Evolutionary conservation across 352 stramenopile species (phyloP).

Genomic region (Pythium aquatile): DNA sequence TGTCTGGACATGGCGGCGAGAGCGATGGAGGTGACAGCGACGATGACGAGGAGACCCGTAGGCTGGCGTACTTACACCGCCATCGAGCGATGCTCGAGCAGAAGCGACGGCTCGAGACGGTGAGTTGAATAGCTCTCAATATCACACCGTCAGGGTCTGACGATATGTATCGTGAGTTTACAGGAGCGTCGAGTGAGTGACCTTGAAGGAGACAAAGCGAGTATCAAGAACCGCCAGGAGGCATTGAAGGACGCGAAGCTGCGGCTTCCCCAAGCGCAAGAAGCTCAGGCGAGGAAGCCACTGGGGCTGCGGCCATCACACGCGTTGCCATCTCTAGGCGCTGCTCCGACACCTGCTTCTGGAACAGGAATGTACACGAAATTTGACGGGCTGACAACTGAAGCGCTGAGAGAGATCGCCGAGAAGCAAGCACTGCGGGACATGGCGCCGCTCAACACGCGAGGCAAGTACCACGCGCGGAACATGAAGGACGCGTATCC

Average conservation of each 20-base stretch:
- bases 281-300: background rate
- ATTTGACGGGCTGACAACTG: slow-evolving; percentile 41
- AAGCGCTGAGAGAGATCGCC: slow-evolving; percentile 46
- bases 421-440: slow-evolving; percentile 37
- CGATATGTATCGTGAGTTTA: background rate
- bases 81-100: slow-evolving; percentile 52
- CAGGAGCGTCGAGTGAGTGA: slow-evolving; percentile 26
- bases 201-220: slow-evolving; percentile 13
- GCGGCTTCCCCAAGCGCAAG: background rate
- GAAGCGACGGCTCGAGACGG: slow-evolving; percentile 56
- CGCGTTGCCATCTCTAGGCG: background rate
- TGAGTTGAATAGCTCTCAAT: slow-evolving; percentile 13
- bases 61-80: slow-evolving; percentile 40
- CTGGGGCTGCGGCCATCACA: background rate
- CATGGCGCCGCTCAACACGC: slow-evolving; percentile 43
- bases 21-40: slow-evolving; percentile 22
- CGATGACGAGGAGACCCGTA: slow-evolving; percentile 39
- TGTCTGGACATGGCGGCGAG: background rate
- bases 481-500: slow-evolving; percentile 72
- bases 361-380: slow-evolving; percentile 46
- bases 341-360: background rate
- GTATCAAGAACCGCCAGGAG: slow-evolving; percentile 13
- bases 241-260: background rate
- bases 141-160: background rate
- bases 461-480: slow-evolving; percentile 66